Base-by-base conservation (phyloP, 1,139 yeast species). In the Kurtzmaniella natalensis region DNA sequence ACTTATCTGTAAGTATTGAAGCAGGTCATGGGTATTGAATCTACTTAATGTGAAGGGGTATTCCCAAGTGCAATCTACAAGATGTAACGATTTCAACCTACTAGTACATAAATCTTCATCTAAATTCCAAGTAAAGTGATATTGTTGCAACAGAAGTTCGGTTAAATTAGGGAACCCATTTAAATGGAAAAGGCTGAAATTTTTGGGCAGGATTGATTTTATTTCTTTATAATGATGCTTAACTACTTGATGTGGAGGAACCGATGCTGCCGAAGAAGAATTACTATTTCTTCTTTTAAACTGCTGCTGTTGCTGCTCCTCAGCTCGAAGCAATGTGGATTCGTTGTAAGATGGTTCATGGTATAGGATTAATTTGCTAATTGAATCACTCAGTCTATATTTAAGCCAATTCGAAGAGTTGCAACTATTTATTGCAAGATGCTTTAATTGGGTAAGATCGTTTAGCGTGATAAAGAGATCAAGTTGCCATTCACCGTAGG, bases 371-470 rank as follows among this genome's bases (percentile, higher is more conserved):
- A 68, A 38, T 8, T 41, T 30, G 9, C 25, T 42, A 20, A 64
- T 35, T 13, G 39, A 40, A 9, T 36, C 28, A 34, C 53, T 47
- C 2, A 35, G 20, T 33, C 70, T 41, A 46, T 65, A 66, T 39
- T 65, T 66, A 20, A 68, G 47, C 74, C 74, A 68, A 37, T 61
- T 57, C 2, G 72, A 60, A 24, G 69, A 62, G 36, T 57, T 64
- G 31, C 50, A 52, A 2, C 70, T 50, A 38, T 64, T 63, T 16
- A 68, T 48, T 4, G 46, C 39, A 5, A 66, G 43, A 18, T 39
- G 46, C 7, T 37, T 35, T 13, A 65, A 45, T 3, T 44, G 23
- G 0, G 62, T 61, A 16, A 62, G 46, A 2, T 36, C 41, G 3
- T 58, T 40, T 10, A 53, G 40, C 28, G 34, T 40, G 10, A 47